Evolutionary conservation across 2,329 filamentous ascomycete species (phyloP).

Genomic region (Verruconis gallopava): DNA sequence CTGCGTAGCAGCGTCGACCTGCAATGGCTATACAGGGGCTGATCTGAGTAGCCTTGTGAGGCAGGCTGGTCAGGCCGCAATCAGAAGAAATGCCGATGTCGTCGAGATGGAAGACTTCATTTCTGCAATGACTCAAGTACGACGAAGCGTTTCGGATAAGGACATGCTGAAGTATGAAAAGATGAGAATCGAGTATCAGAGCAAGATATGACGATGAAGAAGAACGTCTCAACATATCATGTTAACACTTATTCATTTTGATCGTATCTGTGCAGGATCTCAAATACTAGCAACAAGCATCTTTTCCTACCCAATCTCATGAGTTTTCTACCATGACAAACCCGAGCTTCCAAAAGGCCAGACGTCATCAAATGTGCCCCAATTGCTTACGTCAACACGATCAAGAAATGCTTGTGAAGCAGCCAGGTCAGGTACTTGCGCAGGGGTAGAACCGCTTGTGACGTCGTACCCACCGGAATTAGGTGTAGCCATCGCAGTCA

Average conservation of each 20-base stretch:
- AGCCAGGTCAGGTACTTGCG: neutral
- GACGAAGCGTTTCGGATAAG: constrained; percentile 42
- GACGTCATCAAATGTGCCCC: constrained; percentile 2
- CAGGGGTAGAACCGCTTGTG: neutral
- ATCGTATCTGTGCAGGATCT: too few species aligned
- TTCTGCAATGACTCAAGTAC: constrained; percentile 28
- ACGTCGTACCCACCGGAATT: neutral
- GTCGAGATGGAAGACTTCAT: constrained; percentile 37
- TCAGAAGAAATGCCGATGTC: constrained; percentile 31
- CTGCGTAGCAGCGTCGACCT: constrained; percentile 53
- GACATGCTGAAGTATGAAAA: constrained; percentile 45
- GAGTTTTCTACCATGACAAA: constrained; percentile 4
- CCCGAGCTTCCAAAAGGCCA: constrained; percentile 3
- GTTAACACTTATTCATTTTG: too few species aligned
- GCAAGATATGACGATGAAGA: constrained; percentile 6
- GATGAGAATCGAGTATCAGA: constrained; percentile 34
- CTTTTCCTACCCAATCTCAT: neutral
- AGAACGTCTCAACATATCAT: too few species aligned
- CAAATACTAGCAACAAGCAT: neutral
- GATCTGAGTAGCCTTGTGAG: constrained; percentile 47
- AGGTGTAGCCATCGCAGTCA: constrained; percentile 1
- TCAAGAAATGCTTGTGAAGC: neutral
- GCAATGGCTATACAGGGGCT: constrained; percentile 63
- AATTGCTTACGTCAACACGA: neutral
- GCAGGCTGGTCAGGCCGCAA: constrained; percentile 45